phyloP scores from a whole-genome alignment of 352 stramenopile genomes.

The Halophytophthora polymorphica region DNA sequence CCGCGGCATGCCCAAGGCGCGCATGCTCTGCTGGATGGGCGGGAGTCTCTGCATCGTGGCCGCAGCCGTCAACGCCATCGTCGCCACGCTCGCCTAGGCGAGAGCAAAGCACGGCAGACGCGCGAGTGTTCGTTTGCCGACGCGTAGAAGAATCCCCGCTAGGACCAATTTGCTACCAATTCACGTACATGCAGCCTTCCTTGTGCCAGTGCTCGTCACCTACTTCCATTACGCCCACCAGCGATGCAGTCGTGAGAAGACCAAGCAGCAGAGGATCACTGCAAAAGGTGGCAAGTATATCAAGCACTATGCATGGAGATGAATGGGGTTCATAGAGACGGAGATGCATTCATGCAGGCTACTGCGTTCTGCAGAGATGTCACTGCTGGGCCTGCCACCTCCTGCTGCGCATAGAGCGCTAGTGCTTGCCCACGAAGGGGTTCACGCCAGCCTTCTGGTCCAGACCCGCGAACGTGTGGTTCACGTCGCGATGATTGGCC shows the following conservation, averaged over 20 bases:
- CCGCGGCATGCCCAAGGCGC: slow-evolving; percentile 22
- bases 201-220: too few species aligned
- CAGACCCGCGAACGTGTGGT: slow-evolving; percentile 73
- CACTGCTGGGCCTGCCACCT: too few species aligned
- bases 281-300: too few species aligned
- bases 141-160: neutral
- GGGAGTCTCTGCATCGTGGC: slow-evolving; percentile 26
- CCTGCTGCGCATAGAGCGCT: too few species aligned
- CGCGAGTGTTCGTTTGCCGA: too few species aligned
- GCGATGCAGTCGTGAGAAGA: too few species aligned
- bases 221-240: too few species aligned
- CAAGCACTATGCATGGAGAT: too few species aligned
- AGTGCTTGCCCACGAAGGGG: slow-evolving; percentile 27
- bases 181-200: too few species aligned
- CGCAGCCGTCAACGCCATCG: slow-evolving; percentile 15
- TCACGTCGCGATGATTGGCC: slow-evolving; percentile 86
- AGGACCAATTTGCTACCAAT: neutral
- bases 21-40: slow-evolving; percentile 29
- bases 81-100: slow-evolving; percentile 7
- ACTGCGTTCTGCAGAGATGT: neutral
- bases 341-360: too few species aligned
- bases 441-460: slow-evolving; percentile 55
- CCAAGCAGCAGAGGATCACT: too few species aligned
- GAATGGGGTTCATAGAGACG: too few species aligned
- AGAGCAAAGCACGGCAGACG: neutral